Conservation (phyloP, 257 asterid genomes). For the Salvia hispanica region DNA sequence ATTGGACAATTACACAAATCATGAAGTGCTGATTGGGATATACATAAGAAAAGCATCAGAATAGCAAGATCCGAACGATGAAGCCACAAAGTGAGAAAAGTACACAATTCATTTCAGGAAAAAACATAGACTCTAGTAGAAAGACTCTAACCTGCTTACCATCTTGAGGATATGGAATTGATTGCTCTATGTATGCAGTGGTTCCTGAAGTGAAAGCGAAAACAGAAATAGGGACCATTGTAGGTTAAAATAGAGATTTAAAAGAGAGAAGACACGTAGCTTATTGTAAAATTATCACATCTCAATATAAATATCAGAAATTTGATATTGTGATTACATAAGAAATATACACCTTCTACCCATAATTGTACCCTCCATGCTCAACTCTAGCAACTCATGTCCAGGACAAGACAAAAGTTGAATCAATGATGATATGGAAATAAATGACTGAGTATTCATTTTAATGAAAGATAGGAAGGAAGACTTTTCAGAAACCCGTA, state of each 20-base stretch:
- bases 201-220: conserved; percentile 63
- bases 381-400: neutral
- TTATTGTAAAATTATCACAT: neutral
- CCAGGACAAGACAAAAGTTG: conserved; percentile 13
- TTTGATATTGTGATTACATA: neutral
- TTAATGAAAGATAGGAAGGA: neutral
- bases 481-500: neutral
- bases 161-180: conserved; percentile 79
- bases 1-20: neutral
- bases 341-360: neutral
- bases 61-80: neutral
- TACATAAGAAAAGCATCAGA: conserved; percentile 22
- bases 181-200: conserved; percentile 79
- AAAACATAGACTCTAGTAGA: conserved; percentile 7
- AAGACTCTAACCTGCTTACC: conserved; percentile 85
- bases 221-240: conserved; percentile 17
- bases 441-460: neutral
- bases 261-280: neutral
- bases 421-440: neutral
- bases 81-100: neutral
- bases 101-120: conserved; percentile 10
- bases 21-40: conserved; percentile 11
- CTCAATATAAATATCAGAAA: neutral
- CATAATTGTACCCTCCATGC: neutral
- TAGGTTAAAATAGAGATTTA: conserved; percentile 26